Base-by-base conservation (phyloP, 495 filamentous ascomycete species). In the Penicillium ucsense region DNA sequence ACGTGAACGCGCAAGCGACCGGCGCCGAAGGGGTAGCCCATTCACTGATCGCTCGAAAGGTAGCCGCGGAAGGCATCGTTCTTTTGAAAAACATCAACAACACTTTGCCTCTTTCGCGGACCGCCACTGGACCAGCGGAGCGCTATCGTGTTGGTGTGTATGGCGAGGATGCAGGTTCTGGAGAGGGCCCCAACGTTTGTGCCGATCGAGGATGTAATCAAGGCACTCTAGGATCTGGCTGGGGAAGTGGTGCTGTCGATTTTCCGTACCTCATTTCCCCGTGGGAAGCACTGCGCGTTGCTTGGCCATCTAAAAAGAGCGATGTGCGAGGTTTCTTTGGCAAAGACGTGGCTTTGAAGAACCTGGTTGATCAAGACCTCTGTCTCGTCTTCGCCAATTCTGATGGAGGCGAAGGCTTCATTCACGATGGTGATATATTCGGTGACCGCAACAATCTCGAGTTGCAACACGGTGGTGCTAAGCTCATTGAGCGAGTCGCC, bases 211-310 rank as follows among this genome's bases (percentile, higher is more conserved):
- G 72, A 32, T 91, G 86, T 61, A 94, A 94, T 50, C 77, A 84
- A 49, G 90, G 89, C 6, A 95, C 90, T 1, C 65, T 97, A 12
- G 88, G 75, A 0, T 82, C 80, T 1, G 91, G 91, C 28, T 97
- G 91, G 91, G 91, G 91, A 31, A 89, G 85, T 41, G 91, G 90
- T 4, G 79, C 88, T 3, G 91, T 88, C 29, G 84, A 95, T 38
- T 94, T 89, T 48, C 85, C 90, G 0, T 90, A 91, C 57, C 72
- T 95, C 0, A 65, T 89, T 12, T 73, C 80, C 3, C 89, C 89
- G 1, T 62, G 79, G 33, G 75, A 85, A 30, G 84, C 85, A 8
- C 65, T 95, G 5, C 66, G 75, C 40, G 55, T 63, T 7, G 72
- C 78, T 2, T 88, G 88, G 66, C 70, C 80, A 48, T 57, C 66